phyloP scores from a whole-genome alignment of 2,329 filamentous ascomycete genomes.

The Fusarium nodosum region DNA sequence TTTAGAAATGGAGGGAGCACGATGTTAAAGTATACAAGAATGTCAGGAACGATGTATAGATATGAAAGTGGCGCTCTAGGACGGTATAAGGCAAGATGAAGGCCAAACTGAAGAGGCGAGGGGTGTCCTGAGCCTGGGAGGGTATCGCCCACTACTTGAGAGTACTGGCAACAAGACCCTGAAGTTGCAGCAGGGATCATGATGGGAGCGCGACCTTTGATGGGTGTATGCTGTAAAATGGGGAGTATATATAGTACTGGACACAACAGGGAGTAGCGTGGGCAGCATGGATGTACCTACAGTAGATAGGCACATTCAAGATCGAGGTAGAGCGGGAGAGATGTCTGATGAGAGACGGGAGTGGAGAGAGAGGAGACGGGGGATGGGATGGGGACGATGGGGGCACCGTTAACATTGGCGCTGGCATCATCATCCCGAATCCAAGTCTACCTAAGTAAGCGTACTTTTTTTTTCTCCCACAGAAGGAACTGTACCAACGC shows the following conservation, averaged over 20 bases:
- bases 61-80: constrained; percentile 45
- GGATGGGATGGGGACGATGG: constrained; percentile 37
- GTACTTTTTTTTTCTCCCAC: constrained; percentile 9
- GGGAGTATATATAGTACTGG: constrained; percentile 6
- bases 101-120: constrained; percentile 39
- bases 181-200: constrained; percentile 42
- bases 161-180: constrained; percentile 40
- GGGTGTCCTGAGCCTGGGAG: constrained; percentile 37
- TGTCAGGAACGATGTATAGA: constrained; percentile 37
- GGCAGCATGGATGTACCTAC: constrained; percentile 30
- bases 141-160: constrained; percentile 45
- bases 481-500: constrained; percentile 25
- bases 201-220: constrained; percentile 32
- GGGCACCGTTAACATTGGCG: constrained; percentile 39
- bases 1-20: constrained; percentile 23
- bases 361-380: constrained; percentile 36
- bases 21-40: constrained; percentile 40
- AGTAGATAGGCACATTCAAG: constrained; percentile 37
- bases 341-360: constrained; percentile 36
- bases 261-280: constrained; percentile 12
- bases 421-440: constrained; percentile 45
- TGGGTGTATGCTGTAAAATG: constrained; percentile 17
- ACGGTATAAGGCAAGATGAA: constrained; percentile 38
- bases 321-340: constrained; percentile 35
- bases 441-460: constrained; percentile 32